Base-by-base conservation (phyloP, 1,284 basidiomycete species). In the Marasmius oreades region DNA sequence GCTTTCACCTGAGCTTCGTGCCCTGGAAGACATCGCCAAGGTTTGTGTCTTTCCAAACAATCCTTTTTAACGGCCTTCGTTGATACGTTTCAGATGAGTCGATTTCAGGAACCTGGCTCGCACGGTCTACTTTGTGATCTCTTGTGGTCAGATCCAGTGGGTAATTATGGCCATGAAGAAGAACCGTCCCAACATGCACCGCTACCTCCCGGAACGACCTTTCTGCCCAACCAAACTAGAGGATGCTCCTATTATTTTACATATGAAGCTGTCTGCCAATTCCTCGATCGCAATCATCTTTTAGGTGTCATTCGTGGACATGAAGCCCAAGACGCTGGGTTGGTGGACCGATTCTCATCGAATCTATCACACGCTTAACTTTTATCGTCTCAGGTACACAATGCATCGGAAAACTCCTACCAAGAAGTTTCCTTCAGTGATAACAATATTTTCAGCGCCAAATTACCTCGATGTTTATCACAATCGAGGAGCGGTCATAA, bases 241-340 rank as follows among this genome's bases (percentile, higher is more conserved):
- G 97, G 96, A 1, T 99, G 96, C 71, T 95, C 92, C 12, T 99
- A 82, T 74, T 96, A 92, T 76, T 99, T 88, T 76, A 98, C 94
- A 86, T 97, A 96, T 67, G 88, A 90, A 44, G 95, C 96, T 0
- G 95, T 92, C 1, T 96, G 95, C 70, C 84, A 91, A 63, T 99
- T 99, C 75, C 80, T 99, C 18, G 94, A 98, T 64, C 82, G 95
- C 47, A 99, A 98, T 67, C 82, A 86, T 57, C 79, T 99, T 5
- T 78, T 99, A 22, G 94, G 95, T 12, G 89, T 99, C 64, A 96
- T 99, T 63, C 88, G 97, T 54, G 97, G 95, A 11, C 96, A 99
- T 66, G 96, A 99, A 75, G 96, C 95, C 1, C 96, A 99, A 72
- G 95, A 98, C 72, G 92, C 93, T 20, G 96, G 97, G 83, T 92